These are phyloP conservation scores for Leptographium radiaticola DNA, from an alignment of 2,329 filamentous ascomycete genomes.

Conservation along the genomic window DNA sequence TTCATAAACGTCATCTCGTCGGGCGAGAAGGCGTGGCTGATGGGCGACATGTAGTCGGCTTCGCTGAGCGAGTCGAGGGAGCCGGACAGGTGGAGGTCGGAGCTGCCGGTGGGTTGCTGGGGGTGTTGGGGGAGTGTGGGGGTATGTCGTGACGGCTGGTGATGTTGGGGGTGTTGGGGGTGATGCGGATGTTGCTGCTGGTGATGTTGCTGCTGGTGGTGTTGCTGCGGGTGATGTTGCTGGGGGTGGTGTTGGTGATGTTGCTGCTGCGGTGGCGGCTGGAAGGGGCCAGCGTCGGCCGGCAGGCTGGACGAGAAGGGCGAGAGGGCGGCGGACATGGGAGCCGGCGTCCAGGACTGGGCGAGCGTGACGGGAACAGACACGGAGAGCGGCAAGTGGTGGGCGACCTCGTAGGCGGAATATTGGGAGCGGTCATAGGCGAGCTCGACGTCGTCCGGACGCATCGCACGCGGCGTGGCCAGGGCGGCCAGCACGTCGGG, in stretches of 20 bases:
- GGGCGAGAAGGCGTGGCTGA: conserved; percentile 38
- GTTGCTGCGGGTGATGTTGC: not conserved
- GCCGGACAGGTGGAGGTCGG: conserved; percentile 33
- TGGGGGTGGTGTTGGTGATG: conserved; percentile 1
- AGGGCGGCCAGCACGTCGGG: conserved; percentile 19
- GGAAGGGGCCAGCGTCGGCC: conserved; percentile 1
- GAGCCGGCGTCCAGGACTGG: conserved; percentile 5
- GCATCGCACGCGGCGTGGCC: conserved; percentile 16
- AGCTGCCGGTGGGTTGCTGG: conserved; percentile 26
- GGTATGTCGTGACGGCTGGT: not conserved
- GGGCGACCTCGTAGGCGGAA: conserved; percentile 28
- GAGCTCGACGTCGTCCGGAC: conserved; percentile 23
- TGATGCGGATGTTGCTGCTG: conserved; percentile 1
- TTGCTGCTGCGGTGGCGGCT: not conserved
- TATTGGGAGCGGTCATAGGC: conserved; percentile 22
- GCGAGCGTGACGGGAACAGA: conserved; percentile 6
- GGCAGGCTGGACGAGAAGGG: conserved; percentile 8
- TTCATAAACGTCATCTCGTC: conserved; percentile 44
- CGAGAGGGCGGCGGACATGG: conserved; percentile 2
- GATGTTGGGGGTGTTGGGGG: not conserved
- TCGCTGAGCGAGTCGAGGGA: conserved; percentile 49
- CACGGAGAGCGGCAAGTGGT: conserved; percentile 12
- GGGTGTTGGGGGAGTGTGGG: conserved; percentile 13
- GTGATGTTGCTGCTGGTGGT: not conserved
- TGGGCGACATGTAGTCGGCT: conserved; percentile 44